Base-by-base conservation (phyloP, 2,329 filamentous ascomycete species). In the Xylariaceae sp. region DNA sequence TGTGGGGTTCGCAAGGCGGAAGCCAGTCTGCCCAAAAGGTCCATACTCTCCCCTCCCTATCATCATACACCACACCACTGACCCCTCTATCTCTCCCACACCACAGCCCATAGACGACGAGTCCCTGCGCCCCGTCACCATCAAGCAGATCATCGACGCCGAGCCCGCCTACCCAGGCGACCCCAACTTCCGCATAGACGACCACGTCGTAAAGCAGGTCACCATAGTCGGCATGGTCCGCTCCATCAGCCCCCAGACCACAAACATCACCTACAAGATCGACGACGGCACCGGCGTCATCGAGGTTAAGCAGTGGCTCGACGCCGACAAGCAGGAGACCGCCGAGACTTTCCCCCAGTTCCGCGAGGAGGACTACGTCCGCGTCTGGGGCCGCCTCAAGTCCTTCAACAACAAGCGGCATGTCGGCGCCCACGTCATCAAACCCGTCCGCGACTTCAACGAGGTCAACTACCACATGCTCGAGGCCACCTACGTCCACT, bases 221-320 rank as follows among this genome's bases (percentile, higher is more conserved):
- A 92, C 87, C 22, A 85, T 97, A 56, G 82, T 98, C 49, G 93
- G 88, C 42, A 92, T 96, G 74, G 84, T 98, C 58, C 88, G 90
- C 64, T 83, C 83, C 68, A 83, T 96, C 68, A 86, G 82, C 63
- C 78, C 80, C n/a, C 89, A 95, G 71, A 80, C 85, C 33, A 96
- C 92, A 55, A 94, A 95, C 71, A 83, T 90, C 56, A 95, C 88
- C 37, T 95, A 94, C 77, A 87, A 85, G 61, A 74, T 98, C 59
- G 93, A 98, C 69, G 93, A 98, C 68, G 93, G 93, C 64, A 98
- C 94, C 1, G 91, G 89, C 49, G 77, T 83, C 50, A 85, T 96
- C 58, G 94, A 98, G 68, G 91, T 89, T 55, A 94, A 93, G 73
- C 83, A 86, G 66, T 95, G 87, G 86, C 76, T 87, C 46, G 85